Base-by-base conservation (phyloP, 805 yeast genomes). In the Hyphopichia homilentoma region DNA sequence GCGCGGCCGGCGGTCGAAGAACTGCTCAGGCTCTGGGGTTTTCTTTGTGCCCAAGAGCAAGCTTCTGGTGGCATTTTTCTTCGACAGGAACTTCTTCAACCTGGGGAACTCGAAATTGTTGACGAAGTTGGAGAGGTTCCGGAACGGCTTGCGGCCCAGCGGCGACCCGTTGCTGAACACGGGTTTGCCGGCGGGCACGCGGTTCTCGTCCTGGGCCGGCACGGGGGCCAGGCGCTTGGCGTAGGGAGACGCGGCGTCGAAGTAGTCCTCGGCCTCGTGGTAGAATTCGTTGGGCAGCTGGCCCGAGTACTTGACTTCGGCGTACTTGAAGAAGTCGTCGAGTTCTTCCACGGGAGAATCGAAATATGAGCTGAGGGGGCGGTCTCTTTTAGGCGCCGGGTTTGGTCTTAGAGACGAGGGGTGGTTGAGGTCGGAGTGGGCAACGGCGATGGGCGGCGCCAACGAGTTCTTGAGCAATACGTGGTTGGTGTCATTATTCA, bases 301-400 rank as follows among this genome's bases (percentile, higher is more conserved):
- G 7, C 12, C 11, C 9, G n/a, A 25, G 8, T 32, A 13, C 34
- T 32, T 16, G 11, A 22, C 27, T 7, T 34, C 35, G 21, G 29
- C 33, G 21, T 8, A 17, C 15, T 20, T 27, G 22, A 16, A 35
- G 25, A 20, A 34, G 34, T 29, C 24, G 15, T 29, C 32, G n/a
- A 21, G 16, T 29, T 19, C 24, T 8, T 29, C 32, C 1, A 65
- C 53, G 7, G 75, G 73, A 2, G 68, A 56, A 34, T 65, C 70
- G 27, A 57, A 60, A 39, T 52, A 57, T 8, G 66, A 55, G 32
- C 65, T 52, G 28, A 55, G 38, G 1, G 68, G 67, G 21, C 68
- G 47, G 27, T 47, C 40, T 25, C 54, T 29, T 22, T 38, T 47
- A 7, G 22, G 8, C 8, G 12, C 14, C 14, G 26, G 26, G 16